Base-by-base conservation (phyloP, 2,329 filamentous ascomycete species). In the Aureobasidium zeae region DNA sequence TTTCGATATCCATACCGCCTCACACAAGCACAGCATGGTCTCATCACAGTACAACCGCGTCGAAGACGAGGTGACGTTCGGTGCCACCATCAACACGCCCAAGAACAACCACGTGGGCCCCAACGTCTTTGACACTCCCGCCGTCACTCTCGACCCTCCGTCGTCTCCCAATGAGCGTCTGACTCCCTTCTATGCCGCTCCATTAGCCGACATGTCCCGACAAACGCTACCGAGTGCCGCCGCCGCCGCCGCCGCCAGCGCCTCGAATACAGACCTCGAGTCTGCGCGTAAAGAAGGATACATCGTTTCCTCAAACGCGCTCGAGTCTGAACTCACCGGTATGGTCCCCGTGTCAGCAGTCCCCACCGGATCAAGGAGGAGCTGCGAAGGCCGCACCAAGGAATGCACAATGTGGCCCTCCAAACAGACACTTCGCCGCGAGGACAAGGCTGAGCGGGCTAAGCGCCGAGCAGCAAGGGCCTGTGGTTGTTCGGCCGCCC, bases 341-440 rank as follows among this genome's bases (percentile, higher is more conserved):
- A 38, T 48, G 30, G 24, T 19, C 22, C 9, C 21, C 12, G 30
- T 43, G 3, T 43, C 39, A 5, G 30, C 39, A 4, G 39, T 43
- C 3, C 39, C 39, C 6, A 45, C 42, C 16, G 34, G 42, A 5
- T 28, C 35, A 12, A 28, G 34, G 30, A 45, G 22, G 31, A 45
- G 48, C 48, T 46, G 33, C 21, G 43, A 48, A 12, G 62, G 58
- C 42, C 55, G 61, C 42, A 60, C 61, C 51, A 68, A 69, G 54
- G 69, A 71, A 48, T 70, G 67, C 63, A 66, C 63, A 50, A 70
- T 71, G 67, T 72, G 69, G 69, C 69, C 69, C 6, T 66, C 66
- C 30, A 63, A 63, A 51, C 62, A 68, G 55, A 67, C 67, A 22
- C 61, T 71, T 45, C 58, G 65, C 52, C 62, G 67, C 51, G 49